A percentile compares a stretch with the other conserved stretches of the same genome.
phyloP scores from a whole-genome alignment of 257 asterid genomes.

The Perilla frutescens region DNA sequence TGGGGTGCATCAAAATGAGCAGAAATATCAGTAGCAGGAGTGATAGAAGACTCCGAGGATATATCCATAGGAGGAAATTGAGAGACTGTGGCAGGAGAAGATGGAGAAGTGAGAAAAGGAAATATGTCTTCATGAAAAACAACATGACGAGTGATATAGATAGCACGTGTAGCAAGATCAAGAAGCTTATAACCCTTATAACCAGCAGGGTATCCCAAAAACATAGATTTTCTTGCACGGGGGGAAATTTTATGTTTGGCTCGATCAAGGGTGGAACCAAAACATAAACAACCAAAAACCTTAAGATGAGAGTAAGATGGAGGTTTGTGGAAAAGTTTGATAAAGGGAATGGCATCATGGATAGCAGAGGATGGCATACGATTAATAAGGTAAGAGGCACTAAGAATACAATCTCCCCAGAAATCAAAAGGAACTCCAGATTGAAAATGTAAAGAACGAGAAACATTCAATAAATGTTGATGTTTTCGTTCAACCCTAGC shows the following conservation, averaged over 20 bases:
- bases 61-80: too few relatives aligned
- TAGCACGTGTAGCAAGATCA: too few relatives aligned
- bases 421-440: neutral
- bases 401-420: neutral
- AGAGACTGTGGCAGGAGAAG: too few relatives aligned
- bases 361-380: neutral
- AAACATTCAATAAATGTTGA: neutral
- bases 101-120: neutral
- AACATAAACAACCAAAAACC: constrained; percentile 1
- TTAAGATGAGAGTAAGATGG: neutral
- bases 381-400: neutral
- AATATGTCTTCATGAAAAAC: neutral
- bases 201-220: neutral
- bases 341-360: neutral
- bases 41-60: too few relatives aligned
- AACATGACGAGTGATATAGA: neutral
- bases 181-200: neutral
- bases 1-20: neutral
- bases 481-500: neutral
- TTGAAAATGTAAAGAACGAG: neutral
- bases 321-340: neutral
- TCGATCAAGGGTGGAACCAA: neutral
- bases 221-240: neutral
- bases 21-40: neutral
- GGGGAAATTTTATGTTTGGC: neutral